A percentile compares a stretch with the other conserved stretches of the same genome.
phyloP scores from a whole-genome alignment of 2,329 filamentous ascomycete species.

The Oidium heveae region DNA sequence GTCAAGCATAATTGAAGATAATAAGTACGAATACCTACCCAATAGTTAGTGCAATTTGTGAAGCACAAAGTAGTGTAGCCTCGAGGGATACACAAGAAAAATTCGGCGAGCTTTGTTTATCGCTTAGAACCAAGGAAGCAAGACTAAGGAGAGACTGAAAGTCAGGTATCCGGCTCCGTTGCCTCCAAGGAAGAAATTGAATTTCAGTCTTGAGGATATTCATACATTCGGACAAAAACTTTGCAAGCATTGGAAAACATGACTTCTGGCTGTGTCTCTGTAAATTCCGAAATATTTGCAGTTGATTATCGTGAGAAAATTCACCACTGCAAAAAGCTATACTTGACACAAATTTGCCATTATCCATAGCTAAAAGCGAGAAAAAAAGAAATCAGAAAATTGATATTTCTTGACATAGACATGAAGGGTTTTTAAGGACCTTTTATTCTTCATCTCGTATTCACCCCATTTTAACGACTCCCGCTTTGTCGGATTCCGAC shows the following conservation, averaged over 20 bases:
- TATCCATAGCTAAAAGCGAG: background rate
- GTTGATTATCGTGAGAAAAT: slow-evolving; percentile 20
- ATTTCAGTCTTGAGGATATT: slow-evolving; percentile 18
- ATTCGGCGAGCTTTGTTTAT: slow-evolving; percentile 7
- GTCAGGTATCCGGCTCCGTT: slow-evolving; percentile 13
- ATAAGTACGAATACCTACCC: slow-evolving; percentile 15
- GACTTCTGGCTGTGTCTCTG: slow-evolving; percentile 18
- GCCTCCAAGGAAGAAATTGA: slow-evolving; percentile 8
- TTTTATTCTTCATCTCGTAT: background rate
- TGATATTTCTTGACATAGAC: background rate
- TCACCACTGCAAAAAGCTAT: slow-evolving; percentile 22
- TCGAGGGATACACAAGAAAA: slow-evolving; percentile 13
- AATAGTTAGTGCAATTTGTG: slow-evolving; percentile 20
- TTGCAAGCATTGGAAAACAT: slow-evolving; percentile 15
- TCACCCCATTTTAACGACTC: background rate
- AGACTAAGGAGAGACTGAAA: slow-evolving; percentile 17
- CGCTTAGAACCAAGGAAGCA: slow-evolving; percentile 18
- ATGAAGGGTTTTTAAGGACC: background rate
- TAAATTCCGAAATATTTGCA: slow-evolving; percentile 17
- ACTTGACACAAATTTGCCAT: slow-evolving; percentile 2
- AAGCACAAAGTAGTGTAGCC: slow-evolving; percentile 17
- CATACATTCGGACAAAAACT: slow-evolving; percentile 19
- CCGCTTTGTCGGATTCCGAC: too few relatives aligned
- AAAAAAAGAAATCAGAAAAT: background rate
- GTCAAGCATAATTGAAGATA: background rate